phyloP scores from a whole-genome alignment of 1,284 basidiomycete genomes.

The Leucocoprinus gongylophorus region DNA sequence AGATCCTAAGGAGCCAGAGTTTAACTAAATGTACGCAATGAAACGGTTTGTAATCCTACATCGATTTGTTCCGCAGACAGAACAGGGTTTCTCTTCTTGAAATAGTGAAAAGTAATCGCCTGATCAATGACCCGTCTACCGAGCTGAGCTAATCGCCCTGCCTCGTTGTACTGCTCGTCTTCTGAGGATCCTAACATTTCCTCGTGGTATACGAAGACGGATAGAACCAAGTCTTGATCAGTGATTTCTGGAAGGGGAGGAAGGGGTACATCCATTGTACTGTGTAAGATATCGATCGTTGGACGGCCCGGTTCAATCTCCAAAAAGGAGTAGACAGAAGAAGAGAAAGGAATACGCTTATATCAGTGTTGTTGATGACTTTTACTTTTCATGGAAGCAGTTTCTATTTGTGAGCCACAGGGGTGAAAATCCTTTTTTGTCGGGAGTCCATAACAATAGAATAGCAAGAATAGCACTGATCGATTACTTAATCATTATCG shows the following conservation, averaged over 20 bases:
- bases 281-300: background rate
- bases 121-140: slow-evolving; percentile 40
- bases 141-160: slow-evolving; percentile 41
- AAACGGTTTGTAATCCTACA: slow-evolving; percentile 25
- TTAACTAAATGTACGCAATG: background rate
- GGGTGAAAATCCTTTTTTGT: too few relatives aligned
- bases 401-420: too few relatives aligned
- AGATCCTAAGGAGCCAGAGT: background rate
- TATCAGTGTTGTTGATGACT: too few relatives aligned
- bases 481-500: too few relatives aligned
- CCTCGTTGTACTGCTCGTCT: slow-evolving; percentile 38
- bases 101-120: slow-evolving; percentile 38
- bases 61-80: slow-evolving; percentile 32
- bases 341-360: too few relatives aligned
- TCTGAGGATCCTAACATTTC: slow-evolving; percentile 27
- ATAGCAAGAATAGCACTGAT: too few relatives aligned
- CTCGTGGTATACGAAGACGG: slow-evolving; percentile 39
- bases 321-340: too few relatives aligned
- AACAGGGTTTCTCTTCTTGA: slow-evolving; percentile 32
- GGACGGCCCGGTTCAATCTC: background rate
- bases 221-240: slow-evolving; percentile 40
- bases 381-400: too few relatives aligned
- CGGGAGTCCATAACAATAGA: too few relatives aligned
- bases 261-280: slow-evolving; percentile 4
- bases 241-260: slow-evolving; percentile 33